These are phyloP conservation scores for Pyrrhoderma noxium DNA, from an alignment of 1,284 basidiomycete genomes.

Conservation along the genomic window DNA sequence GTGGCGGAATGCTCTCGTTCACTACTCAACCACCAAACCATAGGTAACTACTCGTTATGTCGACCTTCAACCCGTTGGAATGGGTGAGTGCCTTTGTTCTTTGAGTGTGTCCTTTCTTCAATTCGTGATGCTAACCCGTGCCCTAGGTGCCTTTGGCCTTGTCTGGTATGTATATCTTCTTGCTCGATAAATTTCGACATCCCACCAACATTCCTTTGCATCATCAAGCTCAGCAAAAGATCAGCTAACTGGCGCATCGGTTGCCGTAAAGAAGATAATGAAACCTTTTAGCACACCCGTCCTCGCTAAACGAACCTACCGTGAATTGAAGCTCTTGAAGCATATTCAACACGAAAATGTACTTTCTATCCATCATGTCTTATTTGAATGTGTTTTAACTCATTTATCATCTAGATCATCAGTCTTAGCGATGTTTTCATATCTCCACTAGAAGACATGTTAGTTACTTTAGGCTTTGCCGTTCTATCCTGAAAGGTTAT, in stretches of 20 bases:
- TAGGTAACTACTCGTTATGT: conserved; percentile 97
- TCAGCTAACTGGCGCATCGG: conserved; percentile 89
- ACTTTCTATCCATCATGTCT: conserved; percentile 20
- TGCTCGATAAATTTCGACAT: neutral
- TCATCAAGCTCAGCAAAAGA: conserved; percentile 86
- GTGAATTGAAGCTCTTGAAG: conserved; percentile 97
- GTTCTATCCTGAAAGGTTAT: conserved; percentile 3
- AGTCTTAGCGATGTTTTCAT: conserved; percentile 99
- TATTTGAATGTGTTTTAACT: neutral
- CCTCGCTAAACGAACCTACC: conserved; percentile 95
- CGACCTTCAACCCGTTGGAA: conserved; percentile 99
- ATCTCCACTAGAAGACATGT: conserved; percentile 96
- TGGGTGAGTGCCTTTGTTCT: conserved; percentile 57
- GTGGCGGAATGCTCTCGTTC: conserved; percentile 3
- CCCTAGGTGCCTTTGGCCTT: conserved; percentile 84
- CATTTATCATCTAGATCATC: conserved; percentile 68
- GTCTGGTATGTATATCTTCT: conserved; percentile 67
- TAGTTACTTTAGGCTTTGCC: conserved; percentile 25
- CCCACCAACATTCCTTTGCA: neutral
- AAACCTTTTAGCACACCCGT: conserved; percentile 97
- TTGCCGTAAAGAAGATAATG: conserved; percentile 99
- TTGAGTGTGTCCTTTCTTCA: neutral
- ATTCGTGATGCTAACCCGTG: conserved; percentile 18
- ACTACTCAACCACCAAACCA: neutral
- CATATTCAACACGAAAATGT: conserved; percentile 99